Conservation (phyloP, 805 yeast species). For the Metschnikowia chrysomelidarum region DNA sequence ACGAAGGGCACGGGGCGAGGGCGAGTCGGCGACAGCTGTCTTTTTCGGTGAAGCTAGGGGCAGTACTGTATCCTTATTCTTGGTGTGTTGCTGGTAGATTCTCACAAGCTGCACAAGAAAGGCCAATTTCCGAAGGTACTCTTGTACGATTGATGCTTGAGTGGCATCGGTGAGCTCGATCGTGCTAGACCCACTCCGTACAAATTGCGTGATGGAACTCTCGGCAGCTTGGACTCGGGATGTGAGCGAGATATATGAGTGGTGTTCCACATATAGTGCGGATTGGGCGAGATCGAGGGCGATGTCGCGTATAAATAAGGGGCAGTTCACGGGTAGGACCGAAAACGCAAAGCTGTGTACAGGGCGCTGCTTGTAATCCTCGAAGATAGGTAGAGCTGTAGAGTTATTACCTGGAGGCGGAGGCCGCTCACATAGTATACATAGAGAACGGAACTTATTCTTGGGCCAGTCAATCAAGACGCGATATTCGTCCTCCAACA, state of each 20-base stretch:
- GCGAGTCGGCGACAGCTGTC: background rate
- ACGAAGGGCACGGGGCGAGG: slow-evolving; percentile 4
- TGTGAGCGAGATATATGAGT: slow-evolving; percentile 32
- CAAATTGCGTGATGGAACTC: slow-evolving; percentile 23
- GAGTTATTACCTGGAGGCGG: background rate
- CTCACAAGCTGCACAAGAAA: slow-evolving; percentile 65
- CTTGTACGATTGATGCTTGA: slow-evolving; percentile 40
- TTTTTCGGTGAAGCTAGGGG: slow-evolving; percentile 8
- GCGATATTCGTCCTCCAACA: slow-evolving; percentile 59
- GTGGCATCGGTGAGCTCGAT: slow-evolving; percentile 31
- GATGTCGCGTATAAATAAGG: slow-evolving; percentile 18
- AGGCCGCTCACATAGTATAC: slow-evolving; percentile 54
- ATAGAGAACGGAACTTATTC: slow-evolving; percentile 61
- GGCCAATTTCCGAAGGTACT: slow-evolving; percentile 52
- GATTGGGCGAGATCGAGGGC: slow-evolving; percentile 40
- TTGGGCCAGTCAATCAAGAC: slow-evolving; percentile 64
- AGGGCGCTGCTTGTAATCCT: slow-evolving; percentile 25
- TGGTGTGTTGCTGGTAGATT: slow-evolving; percentile 44
- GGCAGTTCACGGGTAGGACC: slow-evolving; percentile 20
- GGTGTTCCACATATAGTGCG: slow-evolving; percentile 58
- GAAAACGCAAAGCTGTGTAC: slow-evolving; percentile 22
- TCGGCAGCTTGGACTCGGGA: slow-evolving; percentile 39
- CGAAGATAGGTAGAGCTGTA: slow-evolving; percentile 8
- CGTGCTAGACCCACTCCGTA: background rate
- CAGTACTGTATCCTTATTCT: slow-evolving; percentile 9